These are phyloP conservation scores for Trypanosoma cruzi DNA, from an alignment of 208 protist genomes.

Conservation along the genomic window DNA sequence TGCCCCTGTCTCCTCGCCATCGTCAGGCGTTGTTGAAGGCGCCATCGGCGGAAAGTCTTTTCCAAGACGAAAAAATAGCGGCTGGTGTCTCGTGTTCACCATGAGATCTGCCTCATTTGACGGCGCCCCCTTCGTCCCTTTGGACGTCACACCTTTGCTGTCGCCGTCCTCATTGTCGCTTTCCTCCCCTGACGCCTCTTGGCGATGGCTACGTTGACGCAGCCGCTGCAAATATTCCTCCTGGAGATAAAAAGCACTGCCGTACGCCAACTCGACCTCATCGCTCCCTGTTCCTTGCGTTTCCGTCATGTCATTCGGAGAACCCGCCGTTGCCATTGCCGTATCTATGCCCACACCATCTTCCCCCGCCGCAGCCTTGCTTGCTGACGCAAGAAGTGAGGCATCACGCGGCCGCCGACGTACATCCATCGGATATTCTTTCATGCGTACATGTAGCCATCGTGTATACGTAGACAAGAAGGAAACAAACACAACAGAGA, in stretches of 20 bases:
- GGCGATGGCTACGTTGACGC: not conserved
- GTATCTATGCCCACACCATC: not conserved
- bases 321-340: slow-evolving; percentile 5
- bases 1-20: not conserved
- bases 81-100: slow-evolving; percentile 33
- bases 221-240: slow-evolving; percentile 31
- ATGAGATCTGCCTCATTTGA: slow-evolving; percentile 15
- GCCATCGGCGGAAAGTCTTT: slow-evolving; percentile 58
- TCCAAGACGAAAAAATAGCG: slow-evolving; percentile 65
- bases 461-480: slow-evolving; percentile 18
- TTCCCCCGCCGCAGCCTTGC: not conserved
- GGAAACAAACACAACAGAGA: slow-evolving; percentile 13
- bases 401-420: slow-evolving; percentile 4
- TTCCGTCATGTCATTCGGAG: slow-evolving; percentile 47
- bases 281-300: slow-evolving; percentile 48
- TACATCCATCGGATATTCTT: not conserved
- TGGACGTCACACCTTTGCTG: not conserved
- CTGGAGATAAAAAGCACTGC: slow-evolving; percentile 63
- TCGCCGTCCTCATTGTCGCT: slow-evolving; percentile 6
- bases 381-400: not conserved
- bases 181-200: not conserved
- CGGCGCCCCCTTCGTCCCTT: not conserved
- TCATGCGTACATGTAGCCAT: not conserved
- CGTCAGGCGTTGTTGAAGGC: not conserved
- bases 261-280: slow-evolving; percentile 58